Percentiles rank a stretch among this genome's conserved stretches.
Conservation (phyloP, 1,284 basidiomycete species). For the Apiotrichum montevideense region DNA sequence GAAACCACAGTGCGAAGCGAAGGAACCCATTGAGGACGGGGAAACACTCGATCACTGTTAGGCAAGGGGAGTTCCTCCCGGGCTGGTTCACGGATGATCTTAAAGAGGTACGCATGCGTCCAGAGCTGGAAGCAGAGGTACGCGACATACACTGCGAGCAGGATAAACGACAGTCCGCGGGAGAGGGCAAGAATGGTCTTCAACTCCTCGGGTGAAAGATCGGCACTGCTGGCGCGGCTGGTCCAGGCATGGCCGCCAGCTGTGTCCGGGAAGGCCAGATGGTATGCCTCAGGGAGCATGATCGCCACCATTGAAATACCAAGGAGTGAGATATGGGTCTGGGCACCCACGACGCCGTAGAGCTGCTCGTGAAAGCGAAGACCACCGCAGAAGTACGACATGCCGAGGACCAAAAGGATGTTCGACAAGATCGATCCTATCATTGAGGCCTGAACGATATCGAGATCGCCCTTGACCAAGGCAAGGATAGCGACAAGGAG, state of each 20-base stretch:
- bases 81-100: slow-evolving; percentile 26
- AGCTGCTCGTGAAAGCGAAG: slow-evolving; percentile 60
- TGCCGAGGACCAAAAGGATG: slow-evolving; percentile 69
- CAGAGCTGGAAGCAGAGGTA: slow-evolving; percentile 51
- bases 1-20: slow-evolving; percentile 20
- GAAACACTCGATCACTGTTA: slow-evolving; percentile 37
- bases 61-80: slow-evolving; percentile 37
- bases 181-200: slow-evolving; percentile 47
- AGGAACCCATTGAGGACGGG: slow-evolving; percentile 43
- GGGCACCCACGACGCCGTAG: slow-evolving; percentile 62
- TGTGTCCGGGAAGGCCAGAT: slow-evolving; percentile 46
- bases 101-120: slow-evolving; percentile 58
- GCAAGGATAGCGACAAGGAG: slow-evolving; percentile 65
- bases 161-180: slow-evolving; percentile 53
- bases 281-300: slow-evolving; percentile 65
- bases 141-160: slow-evolving; percentile 54
- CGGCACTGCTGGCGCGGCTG: background rate
- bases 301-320: slow-evolving; percentile 66
- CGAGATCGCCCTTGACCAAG: slow-evolving; percentile 68
- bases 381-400: slow-evolving; percentile 56
- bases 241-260: slow-evolving; percentile 6
- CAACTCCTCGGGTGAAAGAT: slow-evolving; percentile 22
- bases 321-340: slow-evolving; percentile 72
- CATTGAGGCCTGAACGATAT: slow-evolving; percentile 68
- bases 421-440: slow-evolving; percentile 61